phyloP scores from a whole-genome alignment of 192 early-diverging fungal genomes.

The Phlyctochytrium arcticum region DNA sequence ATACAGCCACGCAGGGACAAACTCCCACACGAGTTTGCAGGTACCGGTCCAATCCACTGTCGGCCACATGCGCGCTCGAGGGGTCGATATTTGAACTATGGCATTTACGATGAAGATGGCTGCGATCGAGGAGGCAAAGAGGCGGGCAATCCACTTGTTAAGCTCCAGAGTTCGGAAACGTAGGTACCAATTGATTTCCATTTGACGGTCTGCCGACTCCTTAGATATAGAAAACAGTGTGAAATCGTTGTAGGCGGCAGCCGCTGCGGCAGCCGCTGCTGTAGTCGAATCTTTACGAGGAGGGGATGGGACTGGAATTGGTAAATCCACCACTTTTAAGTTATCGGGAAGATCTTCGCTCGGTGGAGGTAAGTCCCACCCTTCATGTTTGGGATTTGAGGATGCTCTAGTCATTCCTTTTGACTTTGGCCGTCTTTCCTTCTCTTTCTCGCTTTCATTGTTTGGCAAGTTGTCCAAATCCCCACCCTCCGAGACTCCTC shows the following conservation, averaged over 20 bases:
- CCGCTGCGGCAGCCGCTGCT: neutral
- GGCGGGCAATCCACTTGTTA: neutral
- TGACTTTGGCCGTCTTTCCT: too few species aligned
- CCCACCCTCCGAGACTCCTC: too few species aligned
- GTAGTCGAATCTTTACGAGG: neutral
- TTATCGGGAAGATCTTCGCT: neutral
- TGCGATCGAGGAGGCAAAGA: neutral
- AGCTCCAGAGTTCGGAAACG: neutral
- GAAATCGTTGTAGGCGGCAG: neutral
- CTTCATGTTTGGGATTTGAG: too few species aligned
- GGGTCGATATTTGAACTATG: neutral
- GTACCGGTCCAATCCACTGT: neutral
- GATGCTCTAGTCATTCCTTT: too few species aligned
- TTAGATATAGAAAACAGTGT: neutral
- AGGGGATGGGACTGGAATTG: neutral
- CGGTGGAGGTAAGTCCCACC: neutral
- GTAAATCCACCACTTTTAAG: neutral
- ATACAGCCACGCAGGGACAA: neutral
- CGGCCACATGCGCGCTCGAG: neutral
- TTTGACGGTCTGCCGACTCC: neutral
- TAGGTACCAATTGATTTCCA: slow-evolving; percentile 2
- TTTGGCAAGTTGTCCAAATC: too few species aligned
- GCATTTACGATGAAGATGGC: neutral
- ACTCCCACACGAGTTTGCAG: neutral
- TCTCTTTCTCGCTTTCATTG: too few species aligned